A percentile compares a stretch with the other conserved stretches of the same genome.
These are phyloP conservation scores for Pythium rishiriense DNA, from an alignment of 352 stramenopile genomes.

Conservation along the genomic window DNA sequence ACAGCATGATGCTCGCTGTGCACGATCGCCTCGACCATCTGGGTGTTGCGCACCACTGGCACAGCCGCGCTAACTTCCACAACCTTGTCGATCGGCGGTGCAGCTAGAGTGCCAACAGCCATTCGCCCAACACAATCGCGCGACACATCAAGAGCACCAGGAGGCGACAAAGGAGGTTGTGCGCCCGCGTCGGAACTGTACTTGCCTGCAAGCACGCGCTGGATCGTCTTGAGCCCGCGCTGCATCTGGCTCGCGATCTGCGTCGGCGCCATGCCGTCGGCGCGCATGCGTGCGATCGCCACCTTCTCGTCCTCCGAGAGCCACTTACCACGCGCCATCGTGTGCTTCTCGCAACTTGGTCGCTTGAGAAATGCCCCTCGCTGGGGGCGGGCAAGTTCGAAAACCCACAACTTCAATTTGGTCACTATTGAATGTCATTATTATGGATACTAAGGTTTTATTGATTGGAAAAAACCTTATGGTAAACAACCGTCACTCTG, in stretches of 20 bases:
- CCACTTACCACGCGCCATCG: conserved; percentile 46
- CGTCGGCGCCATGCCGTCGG: conserved; percentile 35
- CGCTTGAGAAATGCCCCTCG: too few species aligned
- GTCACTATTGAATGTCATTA: conserved; percentile 18
- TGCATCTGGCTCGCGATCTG: conserved; percentile 35
- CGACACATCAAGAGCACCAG: background rate
- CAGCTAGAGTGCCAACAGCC: too few species aligned
- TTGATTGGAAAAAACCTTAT: background rate
- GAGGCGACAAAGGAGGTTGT: background rate
- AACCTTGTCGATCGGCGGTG: too few species aligned
- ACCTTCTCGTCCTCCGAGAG: conserved; percentile 42
- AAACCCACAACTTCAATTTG: conserved; percentile 21
- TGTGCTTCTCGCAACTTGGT: too few species aligned
- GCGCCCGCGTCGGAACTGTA: background rate
- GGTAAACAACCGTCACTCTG: background rate
- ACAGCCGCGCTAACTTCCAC: too few species aligned
- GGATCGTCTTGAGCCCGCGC: conserved; percentile 28
- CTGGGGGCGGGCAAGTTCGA: conserved; percentile 4
- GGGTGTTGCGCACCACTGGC: too few species aligned
- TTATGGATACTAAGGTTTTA: background rate
- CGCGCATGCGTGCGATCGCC: conserved; percentile 42
- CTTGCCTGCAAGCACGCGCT: conserved; percentile 19
- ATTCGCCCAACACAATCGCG: background rate
- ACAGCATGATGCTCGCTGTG: too few species aligned
- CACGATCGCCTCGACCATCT: too few species aligned